These are phyloP conservation scores for Leccinum disarticulatum DNA, from an alignment of 768 basidiomycete genomes.

Conservation along the genomic window DNA sequence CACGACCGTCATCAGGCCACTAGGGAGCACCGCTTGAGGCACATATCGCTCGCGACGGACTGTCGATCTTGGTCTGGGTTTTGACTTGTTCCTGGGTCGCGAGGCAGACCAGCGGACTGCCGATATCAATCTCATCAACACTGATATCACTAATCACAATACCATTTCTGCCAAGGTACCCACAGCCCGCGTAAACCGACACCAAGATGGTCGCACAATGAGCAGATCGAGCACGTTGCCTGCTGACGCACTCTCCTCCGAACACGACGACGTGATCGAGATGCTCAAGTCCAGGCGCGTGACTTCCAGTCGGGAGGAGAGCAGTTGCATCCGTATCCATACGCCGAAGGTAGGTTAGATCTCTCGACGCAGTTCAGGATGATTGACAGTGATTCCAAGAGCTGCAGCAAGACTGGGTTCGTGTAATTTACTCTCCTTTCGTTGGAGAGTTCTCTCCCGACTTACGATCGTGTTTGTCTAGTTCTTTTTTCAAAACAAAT, in stretches of 20 bases:
- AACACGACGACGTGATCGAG: conserved; percentile 45
- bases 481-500: too few relatives aligned
- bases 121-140: too few relatives aligned
- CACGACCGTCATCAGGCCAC: conserved; percentile 16
- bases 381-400: too few relatives aligned
- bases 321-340: conserved; percentile 26
- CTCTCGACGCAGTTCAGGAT: conserved; percentile 5
- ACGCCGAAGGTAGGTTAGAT: conserved; percentile 22
- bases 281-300: conserved; percentile 31
- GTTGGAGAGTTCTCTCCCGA: too few relatives aligned
- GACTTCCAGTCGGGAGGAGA: conserved; percentile 33
- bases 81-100: too few relatives aligned
- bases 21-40: conserved; percentile 25
- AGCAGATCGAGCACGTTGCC: conserved; percentile 47
- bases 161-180: too few relatives aligned
- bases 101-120: too few relatives aligned
- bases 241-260: conserved; percentile 34
- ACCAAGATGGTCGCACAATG: background rate
- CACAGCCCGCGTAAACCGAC: background rate
- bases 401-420: too few relatives aligned
- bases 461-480: too few relatives aligned
- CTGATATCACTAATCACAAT: background rate
- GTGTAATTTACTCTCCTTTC: too few relatives aligned
- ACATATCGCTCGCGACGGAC: conserved; percentile 60
- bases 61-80: conserved; percentile 35